A percentile compares a stretch with the other conserved stretches of the same genome.
phyloP scores from a whole-genome alignment of 2,329 filamentous ascomycete genomes.

The Aaosphaeria pasadenensis region DNA sequence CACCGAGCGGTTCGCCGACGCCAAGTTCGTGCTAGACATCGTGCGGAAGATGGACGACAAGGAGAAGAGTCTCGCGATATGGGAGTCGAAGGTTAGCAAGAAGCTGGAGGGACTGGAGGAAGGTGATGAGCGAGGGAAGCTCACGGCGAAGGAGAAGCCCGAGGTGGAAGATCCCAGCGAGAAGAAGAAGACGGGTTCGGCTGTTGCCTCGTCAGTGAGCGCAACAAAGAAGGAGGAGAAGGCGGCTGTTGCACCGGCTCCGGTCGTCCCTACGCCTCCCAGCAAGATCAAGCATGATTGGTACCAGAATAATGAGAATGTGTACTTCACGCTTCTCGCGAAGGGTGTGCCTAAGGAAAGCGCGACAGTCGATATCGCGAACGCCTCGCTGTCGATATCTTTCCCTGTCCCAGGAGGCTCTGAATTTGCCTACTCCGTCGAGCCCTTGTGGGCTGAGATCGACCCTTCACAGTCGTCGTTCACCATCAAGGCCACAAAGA shows the following conservation, averaged over 20 bases:
- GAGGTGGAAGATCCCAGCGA: constrained; percentile 41
- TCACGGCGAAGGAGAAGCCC: constrained; percentile 50
- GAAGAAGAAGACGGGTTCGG: not conserved
- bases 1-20: constrained; percentile 70
- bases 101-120: constrained; percentile 52
- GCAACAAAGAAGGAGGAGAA: not conserved
- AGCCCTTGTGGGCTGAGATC: constrained; percentile 66
- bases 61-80: constrained; percentile 55
- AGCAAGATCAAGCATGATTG: constrained; percentile 66
- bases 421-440: constrained; percentile 60
- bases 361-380: constrained; percentile 51
- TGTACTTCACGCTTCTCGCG: constrained; percentile 64
- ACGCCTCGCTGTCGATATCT: constrained; percentile 51
- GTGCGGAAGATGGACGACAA: constrained; percentile 54
- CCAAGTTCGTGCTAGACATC: constrained; percentile 65
- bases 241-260: not conserved
- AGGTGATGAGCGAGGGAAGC: constrained; percentile 44
- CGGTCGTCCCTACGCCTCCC: constrained; percentile 41
- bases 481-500: constrained; percentile 70
- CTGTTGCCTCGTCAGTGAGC: not conserved
- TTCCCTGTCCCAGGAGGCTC: constrained; percentile 55
- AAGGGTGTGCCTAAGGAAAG: constrained; percentile 62
- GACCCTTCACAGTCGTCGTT: constrained; percentile 59
- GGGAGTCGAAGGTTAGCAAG: constrained; percentile 54
- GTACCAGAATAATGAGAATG: constrained; percentile 62